Conservation (phyloP, 129 eudicot genomes). For the Logfia minima region DNA sequence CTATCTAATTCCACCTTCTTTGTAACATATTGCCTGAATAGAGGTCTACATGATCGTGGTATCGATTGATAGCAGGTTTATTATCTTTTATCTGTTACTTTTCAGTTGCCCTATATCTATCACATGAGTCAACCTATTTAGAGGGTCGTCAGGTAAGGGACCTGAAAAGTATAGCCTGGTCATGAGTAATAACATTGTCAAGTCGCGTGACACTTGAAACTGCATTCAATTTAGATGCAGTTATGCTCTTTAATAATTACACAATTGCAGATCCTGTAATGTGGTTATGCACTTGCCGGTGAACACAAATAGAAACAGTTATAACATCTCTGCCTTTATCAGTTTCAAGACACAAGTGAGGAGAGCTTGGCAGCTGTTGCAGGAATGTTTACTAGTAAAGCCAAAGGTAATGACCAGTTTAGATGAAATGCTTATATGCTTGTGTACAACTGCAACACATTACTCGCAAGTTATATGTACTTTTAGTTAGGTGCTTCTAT, state of each 20-base stretch:
- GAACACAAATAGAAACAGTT: not conserved
- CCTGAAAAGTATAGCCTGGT: slow-evolving; percentile 3
- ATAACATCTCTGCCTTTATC: slow-evolving; percentile 18
- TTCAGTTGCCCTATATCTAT: not conserved
- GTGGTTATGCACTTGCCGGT: not conserved
- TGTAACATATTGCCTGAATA: not conserved
- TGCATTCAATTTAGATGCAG: not conserved
- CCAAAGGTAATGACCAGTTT: slow-evolving; percentile 61
- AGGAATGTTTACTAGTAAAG: slow-evolving; percentile 99
- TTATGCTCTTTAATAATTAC: slow-evolving; percentile 1
- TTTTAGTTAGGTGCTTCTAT: slow-evolving; percentile 8
- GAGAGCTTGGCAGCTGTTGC: slow-evolving; percentile 99
- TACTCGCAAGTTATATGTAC: slow-evolving; percentile 7
- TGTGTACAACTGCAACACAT: slow-evolving; percentile 6
- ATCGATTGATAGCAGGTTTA: not conserved
- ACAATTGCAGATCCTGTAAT: slow-evolving; percentile 18
- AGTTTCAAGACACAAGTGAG: slow-evolving; percentile 94
- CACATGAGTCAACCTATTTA: slow-evolving; percentile 3
- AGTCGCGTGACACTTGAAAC: not conserved
- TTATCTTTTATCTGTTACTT: not conserved
- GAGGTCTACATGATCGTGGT: not conserved
- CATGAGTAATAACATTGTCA: not conserved
- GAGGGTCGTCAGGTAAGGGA: not conserved
- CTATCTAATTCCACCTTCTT: not conserved
- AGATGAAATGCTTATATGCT: slow-evolving; percentile 7